Evolutionary conservation across 2,329 filamentous ascomycete genomes (phyloP), one percentile per base, ranked within the genome.

Genomic region (Onygenales sp.): DNA sequence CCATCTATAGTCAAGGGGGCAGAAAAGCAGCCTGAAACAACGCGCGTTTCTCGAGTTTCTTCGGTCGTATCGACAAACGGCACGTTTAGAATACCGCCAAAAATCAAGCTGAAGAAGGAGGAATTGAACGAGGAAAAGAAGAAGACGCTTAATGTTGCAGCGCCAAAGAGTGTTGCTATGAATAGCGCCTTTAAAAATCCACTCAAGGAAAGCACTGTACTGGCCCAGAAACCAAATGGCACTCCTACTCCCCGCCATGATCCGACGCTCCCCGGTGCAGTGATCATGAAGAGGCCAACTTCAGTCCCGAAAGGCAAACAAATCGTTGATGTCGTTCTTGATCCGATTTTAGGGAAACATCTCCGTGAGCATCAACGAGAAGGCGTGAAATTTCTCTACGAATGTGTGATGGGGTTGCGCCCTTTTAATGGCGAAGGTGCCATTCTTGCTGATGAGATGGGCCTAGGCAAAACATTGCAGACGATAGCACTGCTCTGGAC

Each of bases 401-500:
- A 88, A 67, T 87, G 85, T 63, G 82, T 88, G 0, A 88, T 88
- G 85, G 85, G 85, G 5, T 79, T 87, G 76, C 77, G 83, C 43
- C 71, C 76, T 43, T 83, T 79, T 57, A 80, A 80, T 60, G 84
- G 85, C 1, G 78, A 85, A 66, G 85, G 85, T 27, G 85, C 84
- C 3, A 83, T 89, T 55, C 72, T 89, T 48, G 85, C 85, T 1
- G 85, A 89, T 63, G 85, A 88, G 60, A 89, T 89, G 85, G 85
- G 85, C 0, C 67, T 89, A 2, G 85, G 85, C 17, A 89, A 89
- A 69, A 87, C 85, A 0, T 64, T 88, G 36, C 85, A 88, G 61
- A 87, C 85, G 0, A 88, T 89, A 61, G 74, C 85, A 2, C 68
- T 88, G 45, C 64, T 88, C 10, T 88, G 85, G 85, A 88, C 85